These are phyloP conservation scores for Morella rubra DNA, from an alignment of 306 rosid genomes.

Conservation along the genomic window DNA sequence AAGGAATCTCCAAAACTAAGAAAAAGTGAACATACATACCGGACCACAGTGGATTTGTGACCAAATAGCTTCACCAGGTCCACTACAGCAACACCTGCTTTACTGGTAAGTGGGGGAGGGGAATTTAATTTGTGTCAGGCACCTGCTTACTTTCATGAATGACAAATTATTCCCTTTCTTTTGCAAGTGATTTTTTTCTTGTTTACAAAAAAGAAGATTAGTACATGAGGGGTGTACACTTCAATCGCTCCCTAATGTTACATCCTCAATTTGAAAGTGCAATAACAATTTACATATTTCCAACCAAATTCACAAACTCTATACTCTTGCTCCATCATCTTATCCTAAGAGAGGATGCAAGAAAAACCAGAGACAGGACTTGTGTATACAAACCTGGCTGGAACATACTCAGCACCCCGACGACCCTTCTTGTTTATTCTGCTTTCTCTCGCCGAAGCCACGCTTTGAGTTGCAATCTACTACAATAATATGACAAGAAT, in stretches of 20 bases:
- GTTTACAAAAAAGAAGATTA: neutral
- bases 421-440: conserved; percentile 91
- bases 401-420: conserved; percentile 64
- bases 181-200: no score
- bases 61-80: conserved; percentile 92
- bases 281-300: neutral
- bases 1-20: neutral
- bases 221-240: neutral
- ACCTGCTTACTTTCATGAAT: no score
- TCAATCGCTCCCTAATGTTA: neutral
- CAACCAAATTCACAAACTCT: neutral
- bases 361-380: neutral
- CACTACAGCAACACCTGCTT: conserved; percentile 66
- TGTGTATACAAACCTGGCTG: conserved; percentile 51
- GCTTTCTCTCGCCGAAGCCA: conserved; percentile 87
- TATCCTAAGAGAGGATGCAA: neutral
- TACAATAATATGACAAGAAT: conserved; percentile 21
- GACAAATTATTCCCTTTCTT: no score
- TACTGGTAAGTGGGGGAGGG: conserved; percentile 40
- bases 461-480: conserved; percentile 84
- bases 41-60: conserved; percentile 71
- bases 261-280: neutral
- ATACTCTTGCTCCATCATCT: neutral
- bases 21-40: conserved; percentile 53
- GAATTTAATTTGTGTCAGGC: no score